Conservation (phyloP, 352 stramenopile genomes). For the Halophytophthora polymorphica region DNA sequence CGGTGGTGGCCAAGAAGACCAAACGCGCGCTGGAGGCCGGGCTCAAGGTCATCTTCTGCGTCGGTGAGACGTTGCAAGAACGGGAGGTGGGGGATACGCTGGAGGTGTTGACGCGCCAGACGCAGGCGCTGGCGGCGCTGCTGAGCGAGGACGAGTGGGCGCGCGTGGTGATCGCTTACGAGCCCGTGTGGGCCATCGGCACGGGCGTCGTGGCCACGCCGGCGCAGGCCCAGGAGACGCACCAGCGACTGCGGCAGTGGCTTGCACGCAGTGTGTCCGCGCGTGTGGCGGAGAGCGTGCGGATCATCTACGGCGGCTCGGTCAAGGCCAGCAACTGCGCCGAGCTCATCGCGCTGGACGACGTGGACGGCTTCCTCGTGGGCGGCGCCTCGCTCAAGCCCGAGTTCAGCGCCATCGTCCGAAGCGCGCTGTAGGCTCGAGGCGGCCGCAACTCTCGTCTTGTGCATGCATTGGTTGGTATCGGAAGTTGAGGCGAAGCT, state of each 20-base stretch:
- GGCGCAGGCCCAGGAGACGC: conserved; percentile 92
- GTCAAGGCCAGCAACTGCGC: conserved; percentile 90
- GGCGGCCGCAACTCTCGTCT: too few species aligned
- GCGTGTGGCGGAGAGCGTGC: conserved; percentile 62
- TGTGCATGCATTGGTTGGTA: too few species aligned
- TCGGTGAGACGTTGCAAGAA: conserved; percentile 94
- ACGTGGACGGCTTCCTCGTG: conserved; percentile 93
- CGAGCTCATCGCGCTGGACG: conserved; percentile 83
- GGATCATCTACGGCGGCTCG: conserved; percentile 93
- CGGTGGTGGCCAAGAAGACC: conserved; percentile 93
- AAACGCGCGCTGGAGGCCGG: conserved; percentile 87
- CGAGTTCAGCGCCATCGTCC: conserved; percentile 89
- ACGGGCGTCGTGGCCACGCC: conserved; percentile 95
- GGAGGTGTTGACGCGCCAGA: conserved; percentile 93
- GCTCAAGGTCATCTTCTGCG: conserved; percentile 95
- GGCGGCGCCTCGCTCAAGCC: conserved; percentile 92
- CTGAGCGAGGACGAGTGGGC: conserved; percentile 80
- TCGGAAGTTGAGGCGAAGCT: too few species aligned
- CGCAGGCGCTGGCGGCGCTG: conserved; percentile 88
- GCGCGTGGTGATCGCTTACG: conserved; percentile 94
- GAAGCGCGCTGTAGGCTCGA: conserved; percentile 51
- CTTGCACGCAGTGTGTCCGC: conserved; percentile 66
- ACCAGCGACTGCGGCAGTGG: conserved; percentile 85
- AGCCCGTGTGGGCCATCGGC: conserved; percentile 97
- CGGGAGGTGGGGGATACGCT: conserved; percentile 88